phyloP scores from a whole-genome alignment of 2,329 filamentous ascomycete species.

The Cladosporium cucumerinum region DNA sequence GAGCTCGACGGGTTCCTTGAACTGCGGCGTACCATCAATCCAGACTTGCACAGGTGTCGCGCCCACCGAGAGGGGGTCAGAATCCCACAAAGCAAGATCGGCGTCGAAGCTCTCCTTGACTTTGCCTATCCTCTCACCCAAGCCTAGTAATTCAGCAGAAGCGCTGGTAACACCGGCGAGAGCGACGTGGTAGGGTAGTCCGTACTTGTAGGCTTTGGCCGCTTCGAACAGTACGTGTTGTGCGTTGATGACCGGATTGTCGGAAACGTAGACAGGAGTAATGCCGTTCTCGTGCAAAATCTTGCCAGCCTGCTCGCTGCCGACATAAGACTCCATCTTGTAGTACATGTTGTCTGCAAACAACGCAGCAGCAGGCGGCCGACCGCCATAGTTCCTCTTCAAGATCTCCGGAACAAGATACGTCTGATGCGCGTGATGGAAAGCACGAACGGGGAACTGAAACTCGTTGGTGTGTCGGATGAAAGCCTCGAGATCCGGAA shows the following conservation, averaged over 20 bases:
- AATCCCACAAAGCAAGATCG: slow-evolving; percentile 45
- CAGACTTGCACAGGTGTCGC: slow-evolving; percentile 42
- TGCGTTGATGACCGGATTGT: slow-evolving; percentile 67
- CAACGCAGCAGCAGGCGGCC: slow-evolving; percentile 53
- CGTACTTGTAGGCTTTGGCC: slow-evolving; percentile 43
- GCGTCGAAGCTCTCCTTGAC: slow-evolving; percentile 42
- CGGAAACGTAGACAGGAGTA: slow-evolving; percentile 65
- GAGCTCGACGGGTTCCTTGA: slow-evolving; percentile 50
- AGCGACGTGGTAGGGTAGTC: slow-evolving; percentile 41
- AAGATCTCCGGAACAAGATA: slow-evolving; percentile 62
- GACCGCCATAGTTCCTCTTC: slow-evolving; percentile 39
- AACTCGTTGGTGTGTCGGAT: slow-evolving; percentile 71
- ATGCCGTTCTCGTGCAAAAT: slow-evolving; percentile 62
- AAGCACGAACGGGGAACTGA: slow-evolving; percentile 62
- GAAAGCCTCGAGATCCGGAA: slow-evolving; percentile 66
- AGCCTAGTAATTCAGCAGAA: slow-evolving; percentile 39
- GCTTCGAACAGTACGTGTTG: slow-evolving; percentile 65
- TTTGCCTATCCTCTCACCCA: slow-evolving; percentile 41
- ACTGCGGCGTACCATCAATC: slow-evolving; percentile 49
- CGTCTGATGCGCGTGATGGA: slow-evolving; percentile 68
- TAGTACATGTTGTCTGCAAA: slow-evolving; percentile 73
- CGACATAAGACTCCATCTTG: slow-evolving; percentile 64
- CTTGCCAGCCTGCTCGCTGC: slow-evolving; percentile 64
- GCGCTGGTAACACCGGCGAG: slow-evolving; percentile 40
- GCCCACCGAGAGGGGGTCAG: slow-evolving; percentile 40